Evolutionary conservation across 352 stramenopile genomes (phyloP), one percentile per base, ranked within the genome.

Genomic region (Blastocystis sp.): DNA sequence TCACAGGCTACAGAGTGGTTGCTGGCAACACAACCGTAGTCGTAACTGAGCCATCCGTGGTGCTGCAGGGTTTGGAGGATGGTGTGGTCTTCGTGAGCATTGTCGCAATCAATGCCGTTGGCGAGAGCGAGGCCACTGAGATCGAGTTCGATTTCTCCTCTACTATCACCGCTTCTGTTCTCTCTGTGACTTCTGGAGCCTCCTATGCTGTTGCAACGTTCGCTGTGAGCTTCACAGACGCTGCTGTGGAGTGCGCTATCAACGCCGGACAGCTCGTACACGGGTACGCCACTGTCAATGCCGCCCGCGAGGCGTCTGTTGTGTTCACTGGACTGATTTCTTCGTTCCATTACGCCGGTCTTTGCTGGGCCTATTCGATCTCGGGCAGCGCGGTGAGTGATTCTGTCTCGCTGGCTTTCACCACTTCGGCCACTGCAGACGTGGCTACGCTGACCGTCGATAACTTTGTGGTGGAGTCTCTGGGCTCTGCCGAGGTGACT

Each of bases 331-430:
- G 55, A n/a, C 43, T 80, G 45, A 39, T 80, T 11, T 47, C 70
- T 15, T 34, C 11, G 0, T 64, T 80, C 34, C 37, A 50, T 11
- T 80, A 80, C 70, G 26, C 37, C 34, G 70, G 70, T 20, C 43
- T 64, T 20, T 80, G 70, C 70, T 80, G 70, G 70, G 70, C 70
- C 9, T 80, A 80, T 43, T 62, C 70, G 7, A 20, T 64, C 11
- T 29, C 34, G 3, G 39, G 18, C 4, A 26, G 3, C 43, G 70
- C 53, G 26, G 70, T 80, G 15, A 61, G 37, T 53, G 15, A 50
- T 15, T 26, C 39, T 20, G 55, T 80, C n/a, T 9, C 26, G 3
- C 29, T 80, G 11, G 34, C 70, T 7, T 80, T 80, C 45, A 80
- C 13, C 45, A 80, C 70, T n/a, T 7, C n/a, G 45, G 39, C 43